Evolutionary conservation across 1,139 yeast species (phyloP).

Genomic region (Geotrichum candidum): DNA sequence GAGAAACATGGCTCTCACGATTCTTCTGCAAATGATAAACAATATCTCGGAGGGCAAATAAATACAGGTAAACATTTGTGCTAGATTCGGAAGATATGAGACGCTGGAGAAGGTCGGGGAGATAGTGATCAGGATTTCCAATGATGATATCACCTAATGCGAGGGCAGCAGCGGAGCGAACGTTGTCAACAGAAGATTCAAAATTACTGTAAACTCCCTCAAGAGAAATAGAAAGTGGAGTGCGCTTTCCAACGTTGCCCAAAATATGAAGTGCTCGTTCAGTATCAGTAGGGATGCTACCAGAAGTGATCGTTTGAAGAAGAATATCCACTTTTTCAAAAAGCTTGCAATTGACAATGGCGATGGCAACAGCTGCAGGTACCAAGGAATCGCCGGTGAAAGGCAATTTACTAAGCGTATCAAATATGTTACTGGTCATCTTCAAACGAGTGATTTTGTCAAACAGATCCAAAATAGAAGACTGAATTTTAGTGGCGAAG

Average conservation of each 20-base stretch:
- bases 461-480: conserved; percentile 4
- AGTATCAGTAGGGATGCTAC: background rate
- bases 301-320: conserved; percentile 2
- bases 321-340: conserved; percentile 7
- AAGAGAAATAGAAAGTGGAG: conserved; percentile 30
- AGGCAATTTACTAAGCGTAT: background rate
- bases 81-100: conserved; percentile 23
- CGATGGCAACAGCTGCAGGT: conserved; percentile 17
- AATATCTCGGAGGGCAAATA: conserved; percentile 40
- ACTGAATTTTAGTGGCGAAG: conserved; percentile 2
- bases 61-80: conserved; percentile 33
- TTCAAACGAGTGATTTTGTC: conserved; percentile 3
- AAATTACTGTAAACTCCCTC: conserved; percentile 34
- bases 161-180: conserved; percentile 46
- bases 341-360: conserved; percentile 13
- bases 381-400: conserved; percentile 12
- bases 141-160: conserved; percentile 49
- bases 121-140: conserved; percentile 36
- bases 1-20: conserved; percentile 12
- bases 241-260: conserved; percentile 44
- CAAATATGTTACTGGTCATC: background rate
- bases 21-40: conserved; percentile 25
- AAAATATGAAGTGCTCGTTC: conserved; percentile 36
- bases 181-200: conserved; percentile 36
- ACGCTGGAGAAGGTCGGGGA: conserved; percentile 35